Evolutionary conservation across 495 filamentous ascomycete genomes (phyloP).

Genomic region (Evernia prunastri): DNA sequence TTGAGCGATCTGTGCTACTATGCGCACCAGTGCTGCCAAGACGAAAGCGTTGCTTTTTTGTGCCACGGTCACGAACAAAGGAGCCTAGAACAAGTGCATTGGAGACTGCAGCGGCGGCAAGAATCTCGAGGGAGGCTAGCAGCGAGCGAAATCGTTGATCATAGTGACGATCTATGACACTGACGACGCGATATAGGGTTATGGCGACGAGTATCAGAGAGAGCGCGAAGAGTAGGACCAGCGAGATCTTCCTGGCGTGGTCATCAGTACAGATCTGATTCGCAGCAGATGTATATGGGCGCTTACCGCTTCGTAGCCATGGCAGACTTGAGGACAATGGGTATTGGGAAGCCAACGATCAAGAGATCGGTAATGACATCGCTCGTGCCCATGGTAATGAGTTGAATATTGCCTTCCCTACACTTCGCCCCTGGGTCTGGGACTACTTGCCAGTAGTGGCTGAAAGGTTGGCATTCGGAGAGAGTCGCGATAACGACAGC

Average conservation of each 20-base stretch:
- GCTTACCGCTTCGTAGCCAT: conserved; percentile 56
- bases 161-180: conserved; percentile 55
- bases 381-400: conserved; percentile 78
- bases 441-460: conserved; percentile 83
- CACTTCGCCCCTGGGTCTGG: conserved; percentile 84
- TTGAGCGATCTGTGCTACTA: conserved; percentile 47
- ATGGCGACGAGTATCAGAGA: conserved; percentile 68
- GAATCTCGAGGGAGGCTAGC: conserved; percentile 68
- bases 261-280: background rate
- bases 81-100: conserved; percentile 76
- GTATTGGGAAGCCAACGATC: conserved; percentile 80
- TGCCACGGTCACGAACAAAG: conserved; percentile 70
- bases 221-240: conserved; percentile 73
- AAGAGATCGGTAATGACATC: conserved; percentile 85
- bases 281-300: conserved; percentile 3
- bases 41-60: conserved; percentile 72
- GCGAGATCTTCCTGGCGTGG: conserved; percentile 46
- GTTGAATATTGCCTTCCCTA: conserved; percentile 74
- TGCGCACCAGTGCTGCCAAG: conserved; percentile 49
- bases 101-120: conserved; percentile 68
- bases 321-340: conserved; percentile 67
- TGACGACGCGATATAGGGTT: conserved; percentile 69
- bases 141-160: conserved; percentile 71
- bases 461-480: conserved; percentile 77
- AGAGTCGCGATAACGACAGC: conserved; percentile 75